These are phyloP conservation scores for Trametes sanguinea DNA, from an alignment of 768 basidiomycete species.

Conservation along the genomic window DNA sequence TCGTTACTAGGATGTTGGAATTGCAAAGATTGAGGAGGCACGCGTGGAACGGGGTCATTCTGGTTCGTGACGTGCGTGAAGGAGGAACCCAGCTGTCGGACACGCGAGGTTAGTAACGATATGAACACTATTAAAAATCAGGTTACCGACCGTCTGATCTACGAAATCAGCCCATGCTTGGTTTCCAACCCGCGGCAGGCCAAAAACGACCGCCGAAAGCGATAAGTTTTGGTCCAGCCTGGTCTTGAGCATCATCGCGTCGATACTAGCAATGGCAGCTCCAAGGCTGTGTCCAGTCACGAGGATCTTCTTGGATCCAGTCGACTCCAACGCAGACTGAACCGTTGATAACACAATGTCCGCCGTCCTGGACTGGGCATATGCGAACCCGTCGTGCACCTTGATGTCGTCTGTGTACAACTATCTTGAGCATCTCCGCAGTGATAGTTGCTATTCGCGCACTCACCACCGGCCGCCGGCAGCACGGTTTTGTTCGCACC, in stretches of 20 bases:
- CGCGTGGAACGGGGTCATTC: conserved; percentile 44
- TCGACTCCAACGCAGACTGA: conserved; percentile 32
- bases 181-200: conserved; percentile 17
- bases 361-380: conserved; percentile 43
- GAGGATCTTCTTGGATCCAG: conserved; percentile 39
- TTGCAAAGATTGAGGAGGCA: conserved; percentile 42
- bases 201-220: conserved; percentile 41
- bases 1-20: conserved; percentile 52
- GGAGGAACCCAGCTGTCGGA: conserved; percentile 31
- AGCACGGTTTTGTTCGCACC: conserved; percentile 37
- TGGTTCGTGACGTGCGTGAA: conserved; percentile 42
- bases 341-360: conserved; percentile 37
- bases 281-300: conserved; percentile 37
- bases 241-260: conserved; percentile 43
- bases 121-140: no score
- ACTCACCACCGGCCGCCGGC: conserved; percentile 31
- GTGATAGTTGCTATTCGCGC: background rate
- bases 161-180: background rate
- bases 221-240: conserved; percentile 37
- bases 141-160: no score
- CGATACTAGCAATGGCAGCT: conserved; percentile 49
- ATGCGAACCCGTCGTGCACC: conserved; percentile 44
- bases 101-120: no score
- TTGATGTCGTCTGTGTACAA: conserved; percentile 28
- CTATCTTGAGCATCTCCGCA: background rate